These are phyloP conservation scores for Arabidopsis arenosa DNA, from an alignment of 345 rosid species.

Conservation along the genomic window DNA sequence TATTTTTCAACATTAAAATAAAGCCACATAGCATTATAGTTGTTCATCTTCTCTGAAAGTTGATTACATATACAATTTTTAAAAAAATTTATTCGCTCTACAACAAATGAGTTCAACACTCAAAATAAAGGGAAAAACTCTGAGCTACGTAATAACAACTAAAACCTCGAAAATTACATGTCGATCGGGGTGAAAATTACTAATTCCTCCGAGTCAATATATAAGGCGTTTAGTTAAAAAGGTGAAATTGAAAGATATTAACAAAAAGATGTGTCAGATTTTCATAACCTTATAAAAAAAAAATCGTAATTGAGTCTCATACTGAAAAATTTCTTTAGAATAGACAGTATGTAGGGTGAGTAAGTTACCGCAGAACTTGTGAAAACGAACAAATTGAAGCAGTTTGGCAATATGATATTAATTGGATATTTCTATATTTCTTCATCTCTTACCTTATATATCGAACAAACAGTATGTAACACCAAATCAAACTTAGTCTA, in stretches of 20 bases:
- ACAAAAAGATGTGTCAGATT: not conserved
- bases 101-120: not conserved
- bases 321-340: not conserved
- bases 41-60: not conserved
- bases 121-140: not conserved
- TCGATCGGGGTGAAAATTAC: not conserved
- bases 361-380: not conserved
- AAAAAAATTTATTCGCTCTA: not conserved
- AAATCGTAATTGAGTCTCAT: not conserved
- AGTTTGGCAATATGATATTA: not conserved
- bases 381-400: not conserved
- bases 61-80: not conserved
- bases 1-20: not conserved
- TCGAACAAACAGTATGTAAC: not conserved
- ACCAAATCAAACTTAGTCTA: slow-evolving; percentile 9
- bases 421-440: not conserved
- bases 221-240: not conserved
- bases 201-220: not conserved
- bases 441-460: slow-evolving; percentile 1
- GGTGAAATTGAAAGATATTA: not conserved
- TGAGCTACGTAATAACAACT: not conserved
- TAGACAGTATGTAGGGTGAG: not conserved
- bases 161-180: not conserved
- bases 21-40: not conserved
- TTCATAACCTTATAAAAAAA: not conserved